These are phyloP conservation scores for Luffa aegyptiaca DNA, from an alignment of 306 rosid species.

Conservation along the genomic window DNA sequence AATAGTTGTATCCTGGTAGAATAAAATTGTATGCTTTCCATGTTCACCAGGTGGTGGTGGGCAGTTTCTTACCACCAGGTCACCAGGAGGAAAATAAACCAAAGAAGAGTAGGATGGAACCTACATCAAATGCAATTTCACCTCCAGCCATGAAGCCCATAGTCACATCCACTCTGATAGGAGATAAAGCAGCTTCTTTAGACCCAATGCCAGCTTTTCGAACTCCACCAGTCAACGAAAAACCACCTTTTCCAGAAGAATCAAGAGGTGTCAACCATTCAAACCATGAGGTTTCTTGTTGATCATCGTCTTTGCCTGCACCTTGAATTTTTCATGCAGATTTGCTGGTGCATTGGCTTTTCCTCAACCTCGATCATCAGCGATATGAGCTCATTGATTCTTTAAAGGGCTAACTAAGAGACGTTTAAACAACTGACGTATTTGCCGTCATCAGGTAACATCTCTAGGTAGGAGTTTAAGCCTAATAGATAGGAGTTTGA, in stretches of 20 bases:
- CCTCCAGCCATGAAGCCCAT: not conserved
- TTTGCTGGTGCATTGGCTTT: constrained; percentile 4
- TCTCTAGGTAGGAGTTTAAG: constrained; percentile 2
- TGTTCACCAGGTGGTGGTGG: constrained; percentile 8
- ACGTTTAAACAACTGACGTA: not conserved
- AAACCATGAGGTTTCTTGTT: constrained; percentile 11
- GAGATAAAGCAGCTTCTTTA: not conserved
- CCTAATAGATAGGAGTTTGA: not conserved
- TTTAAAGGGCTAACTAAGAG: constrained; percentile 1
- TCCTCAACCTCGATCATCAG: not conserved
- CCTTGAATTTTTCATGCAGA: not conserved
- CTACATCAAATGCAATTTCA: not conserved
- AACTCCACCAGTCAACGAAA: not conserved
- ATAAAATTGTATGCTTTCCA: not conserved
- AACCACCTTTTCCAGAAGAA: not conserved
- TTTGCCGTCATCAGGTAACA: not conserved
- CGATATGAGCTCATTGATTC: constrained; percentile 2
- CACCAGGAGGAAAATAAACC: not conserved
- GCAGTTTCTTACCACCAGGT: constrained; percentile 6
- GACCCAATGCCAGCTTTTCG: not conserved
- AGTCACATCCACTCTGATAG: not conserved
- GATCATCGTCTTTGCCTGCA: not conserved
- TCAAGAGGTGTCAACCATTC: not conserved
- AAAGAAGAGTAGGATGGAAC: constrained; percentile 1
- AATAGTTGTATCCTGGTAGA: not conserved